Percentiles rank a stretch among this genome's conserved stretches.
These are phyloP conservation scores for Didymella lethalis DNA, from an alignment of 2,329 filamentous ascomycete genomes.

Conservation along the genomic window DNA sequence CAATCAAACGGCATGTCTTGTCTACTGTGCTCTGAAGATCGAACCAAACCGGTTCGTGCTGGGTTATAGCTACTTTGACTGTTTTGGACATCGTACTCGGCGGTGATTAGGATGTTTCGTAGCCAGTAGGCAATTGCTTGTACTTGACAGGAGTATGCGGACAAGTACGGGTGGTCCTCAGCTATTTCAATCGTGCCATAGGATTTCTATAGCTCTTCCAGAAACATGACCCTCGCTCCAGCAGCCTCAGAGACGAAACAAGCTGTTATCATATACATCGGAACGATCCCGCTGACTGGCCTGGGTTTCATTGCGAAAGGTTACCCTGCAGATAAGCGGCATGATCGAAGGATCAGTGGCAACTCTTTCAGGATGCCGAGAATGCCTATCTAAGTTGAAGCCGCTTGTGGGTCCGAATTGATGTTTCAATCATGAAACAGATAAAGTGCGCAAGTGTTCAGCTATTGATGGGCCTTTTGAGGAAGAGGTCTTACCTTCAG, in stretches of 20 bases:
- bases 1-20: conserved; percentile 66
- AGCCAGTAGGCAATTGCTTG: too few relatives aligned
- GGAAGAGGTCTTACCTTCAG: not conserved
- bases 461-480: not conserved
- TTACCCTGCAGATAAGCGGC: not conserved
- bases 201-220: not conserved
- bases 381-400: conserved; percentile 1
- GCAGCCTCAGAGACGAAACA: not conserved
- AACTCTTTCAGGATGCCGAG: conserved; percentile 1
- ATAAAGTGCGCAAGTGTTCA: not conserved
- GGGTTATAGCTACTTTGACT: conserved; percentile 58
- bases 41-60: conserved; percentile 68
- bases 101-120: too few relatives aligned
- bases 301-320: not conserved
- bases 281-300: not conserved
- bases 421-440: not conserved
- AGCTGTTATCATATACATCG: not conserved
- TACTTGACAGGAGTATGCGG: not conserved
- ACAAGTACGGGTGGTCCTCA: not conserved
- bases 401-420: not conserved
- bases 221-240: not conserved
- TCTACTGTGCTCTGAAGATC: conserved; percentile 63
- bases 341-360: not conserved
- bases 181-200: not conserved
- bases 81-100: conserved; percentile 6